phyloP scores from a whole-genome alignment of 495 filamentous ascomycete genomes.

The Podospora sp. region DNA sequence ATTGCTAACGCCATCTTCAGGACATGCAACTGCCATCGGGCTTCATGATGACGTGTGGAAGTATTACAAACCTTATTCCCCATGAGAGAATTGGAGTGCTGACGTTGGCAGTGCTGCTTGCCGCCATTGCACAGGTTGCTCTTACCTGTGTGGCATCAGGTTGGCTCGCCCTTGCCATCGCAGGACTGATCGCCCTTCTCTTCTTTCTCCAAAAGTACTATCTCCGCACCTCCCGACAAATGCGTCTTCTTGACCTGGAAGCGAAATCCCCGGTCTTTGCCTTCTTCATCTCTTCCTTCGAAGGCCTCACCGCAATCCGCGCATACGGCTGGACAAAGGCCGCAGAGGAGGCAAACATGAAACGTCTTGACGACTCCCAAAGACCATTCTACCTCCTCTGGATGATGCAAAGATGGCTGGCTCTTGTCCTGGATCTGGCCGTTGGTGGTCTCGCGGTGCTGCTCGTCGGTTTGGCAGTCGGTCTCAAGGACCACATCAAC shows the following conservation, averaged over 20 bases:
- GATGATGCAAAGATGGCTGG: slow-evolving; percentile 55
- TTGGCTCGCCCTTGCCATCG: slow-evolving; percentile 32
- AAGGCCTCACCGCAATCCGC: slow-evolving; percentile 51
- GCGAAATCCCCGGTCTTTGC: slow-evolving; percentile 39
- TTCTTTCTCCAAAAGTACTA: slow-evolving; percentile 58
- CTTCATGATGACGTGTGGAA: slow-evolving; percentile 8
- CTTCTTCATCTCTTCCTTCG: slow-evolving; percentile 42
- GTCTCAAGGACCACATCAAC: slow-evolving; percentile 35
- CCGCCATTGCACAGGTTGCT: slow-evolving; percentile 29
- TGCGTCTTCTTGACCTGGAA: slow-evolving; percentile 59
- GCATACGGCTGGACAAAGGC: slow-evolving; percentile 47
- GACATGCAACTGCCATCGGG: slow-evolving; percentile 15
- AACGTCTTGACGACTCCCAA: slow-evolving; percentile 54
- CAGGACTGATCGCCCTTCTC: slow-evolving; percentile 40
- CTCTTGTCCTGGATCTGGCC: slow-evolving; percentile 49
- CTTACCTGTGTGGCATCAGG: slow-evolving; percentile 36
- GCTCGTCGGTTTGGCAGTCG: slow-evolving; percentile 44
- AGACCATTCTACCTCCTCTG: slow-evolving; percentile 50
- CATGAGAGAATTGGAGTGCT: too few species aligned
- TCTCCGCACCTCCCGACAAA: slow-evolving; percentile 58
- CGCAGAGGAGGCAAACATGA: slow-evolving; percentile 48
- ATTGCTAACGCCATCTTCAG: too few species aligned
- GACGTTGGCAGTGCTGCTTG: too few species aligned
- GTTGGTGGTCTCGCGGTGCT: slow-evolving; percentile 42
- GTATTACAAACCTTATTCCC: too few species aligned